Base-by-base conservation (phyloP, 2,329 filamentous ascomycete species). In the Trichoderma gracile region DNA sequence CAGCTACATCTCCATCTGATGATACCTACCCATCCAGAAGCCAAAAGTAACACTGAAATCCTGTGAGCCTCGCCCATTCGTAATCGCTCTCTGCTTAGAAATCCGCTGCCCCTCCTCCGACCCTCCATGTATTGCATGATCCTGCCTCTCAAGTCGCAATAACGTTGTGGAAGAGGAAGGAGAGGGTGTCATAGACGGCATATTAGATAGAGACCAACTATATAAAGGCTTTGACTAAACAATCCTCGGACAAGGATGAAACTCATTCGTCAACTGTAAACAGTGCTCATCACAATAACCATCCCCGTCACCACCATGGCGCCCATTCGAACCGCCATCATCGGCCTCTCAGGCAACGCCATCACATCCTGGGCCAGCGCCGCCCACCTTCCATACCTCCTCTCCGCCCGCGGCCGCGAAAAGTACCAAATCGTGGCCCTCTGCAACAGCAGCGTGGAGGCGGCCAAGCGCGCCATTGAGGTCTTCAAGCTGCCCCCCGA, bases 381-480 rank as follows among this genome's bases (percentile, higher is more conserved):
- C 27, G 84, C 82, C 2, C 86, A 89, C 69, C 79, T 89, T 0
- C 84, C 87, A 0, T 88, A 87, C 70, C 81, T 89, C 3, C 72
- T 80, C 33, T 82, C 82, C 0, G 72, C 79, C 0, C 74, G 71
- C 3, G 78, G 80, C 8, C 77, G 76, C 17, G 67, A 75, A 2
- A 75, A 78, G 14, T 86, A 80, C 66, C 64, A 78, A 27, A 82
- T 86, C 52, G 78, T 82, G 1, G 84, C 82, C 0, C 74, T 87
- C 0, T 78, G 80, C 65, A 86, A 86, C 74, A 82, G 79, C 21
- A 80, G 76, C 52, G 70, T 78, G 0, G 73, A 77, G 1, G 77
- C 82, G 0, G 82, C 82, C 0, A 69, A 74, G 8, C 75, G 71
- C 0, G 80, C 83, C 17, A 82, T 82, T 49, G 58, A 72, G 2